Percentiles rank a stretch among this genome's conserved stretches.
phyloP scores from a whole-genome alignment of 2,329 filamentous ascomycete genomes.

The Aspergillus sojae region DNA sequence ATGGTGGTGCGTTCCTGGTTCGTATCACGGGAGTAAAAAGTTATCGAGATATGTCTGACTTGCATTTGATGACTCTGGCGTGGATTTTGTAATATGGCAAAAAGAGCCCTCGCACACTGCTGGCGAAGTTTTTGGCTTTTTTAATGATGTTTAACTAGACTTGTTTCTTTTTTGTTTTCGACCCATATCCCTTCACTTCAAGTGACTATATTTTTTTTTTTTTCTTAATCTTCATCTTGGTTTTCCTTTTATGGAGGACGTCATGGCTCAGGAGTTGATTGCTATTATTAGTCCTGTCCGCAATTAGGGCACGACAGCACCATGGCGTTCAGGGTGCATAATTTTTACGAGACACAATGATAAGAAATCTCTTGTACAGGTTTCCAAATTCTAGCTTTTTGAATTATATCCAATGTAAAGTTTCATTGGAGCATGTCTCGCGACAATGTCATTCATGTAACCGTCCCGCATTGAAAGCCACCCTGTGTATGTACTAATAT shows the following conservation, averaged over 20 bases:
- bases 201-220: slow-evolving; percentile 13
- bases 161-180: slow-evolving; percentile 10
- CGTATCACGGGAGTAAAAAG: slow-evolving; percentile 40
- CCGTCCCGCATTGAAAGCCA: neutral
- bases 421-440: neutral
- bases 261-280: slow-evolving; percentile 25
- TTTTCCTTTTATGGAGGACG: slow-evolving; percentile 9
- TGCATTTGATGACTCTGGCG: neutral
- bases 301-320: slow-evolving; percentile 23
- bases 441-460: neutral
- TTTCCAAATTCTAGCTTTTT: slow-evolving; percentile 4
- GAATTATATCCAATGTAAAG: neutral
- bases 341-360: neutral
- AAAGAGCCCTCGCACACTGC: slow-evolving; percentile 12
- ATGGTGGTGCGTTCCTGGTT: slow-evolving; percentile 65
- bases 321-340: slow-evolving; percentile 28
- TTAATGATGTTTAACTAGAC: slow-evolving; percentile 24
- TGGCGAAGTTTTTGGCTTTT: slow-evolving; percentile 16
- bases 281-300: slow-evolving; percentile 15
- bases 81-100: slow-evolving; percentile 24
- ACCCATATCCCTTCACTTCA: slow-evolving; percentile 5
- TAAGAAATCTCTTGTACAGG: neutral
- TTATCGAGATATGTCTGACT: neutral
- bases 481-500: neutral
- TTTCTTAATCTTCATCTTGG: slow-evolving; percentile 14